Evolutionary conservation across 352 stramenopile genomes (phyloP), one percentile per base, ranked within the genome.

Genomic region (Pythium sp.): DNA sequence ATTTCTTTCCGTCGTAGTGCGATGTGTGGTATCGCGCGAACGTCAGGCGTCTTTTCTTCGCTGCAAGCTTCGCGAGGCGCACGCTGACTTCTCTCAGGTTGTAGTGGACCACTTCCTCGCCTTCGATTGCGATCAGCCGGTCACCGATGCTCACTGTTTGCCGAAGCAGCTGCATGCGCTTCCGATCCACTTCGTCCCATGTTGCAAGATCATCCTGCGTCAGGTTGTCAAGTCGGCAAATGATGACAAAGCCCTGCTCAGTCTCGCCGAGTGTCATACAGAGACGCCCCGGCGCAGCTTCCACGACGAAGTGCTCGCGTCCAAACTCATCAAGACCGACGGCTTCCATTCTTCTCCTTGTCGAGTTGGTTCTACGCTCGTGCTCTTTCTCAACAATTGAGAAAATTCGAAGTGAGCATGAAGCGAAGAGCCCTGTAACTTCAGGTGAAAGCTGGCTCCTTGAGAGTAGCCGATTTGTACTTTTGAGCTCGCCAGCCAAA

Each of bases 181-280:
- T 68, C 18, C 67, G 75, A 53, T 84, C 75, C 9, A 56, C 64
- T n/a, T 81, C 72, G n/a, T 73, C 72, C 59, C 69, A 81, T 2
- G 30, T 49, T 7, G 72, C 71, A 51, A 79, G 49, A 30, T 84
- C 69, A 3, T 55, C 28, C 3, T 67, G 49, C 30, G 62, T 58
- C 5, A 80, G 51, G 3, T 58, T 30, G n/a, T 85, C 79, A 20
- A 87, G 56, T 0, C 75, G 73, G 30, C 75, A 71, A 22, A 91
- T 79, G n/a, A 88, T 63, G 9, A 86, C 70, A 30, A 79, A 82
- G 1, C 73, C 80, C 2, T 62, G 58, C 0, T 85, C 79, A 30
- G 73, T 82, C 61, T 91, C 82, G 28, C 76, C 69, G 6, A 91
- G 70, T 36, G 78, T 80, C 46, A 91, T 75, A 14, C 82, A 80